Percentiles rank a stretch among this genome's conserved stretches.
Conservation (phyloP, 192 early-diverging fungal species). For the Backusella morwellensis region DNA sequence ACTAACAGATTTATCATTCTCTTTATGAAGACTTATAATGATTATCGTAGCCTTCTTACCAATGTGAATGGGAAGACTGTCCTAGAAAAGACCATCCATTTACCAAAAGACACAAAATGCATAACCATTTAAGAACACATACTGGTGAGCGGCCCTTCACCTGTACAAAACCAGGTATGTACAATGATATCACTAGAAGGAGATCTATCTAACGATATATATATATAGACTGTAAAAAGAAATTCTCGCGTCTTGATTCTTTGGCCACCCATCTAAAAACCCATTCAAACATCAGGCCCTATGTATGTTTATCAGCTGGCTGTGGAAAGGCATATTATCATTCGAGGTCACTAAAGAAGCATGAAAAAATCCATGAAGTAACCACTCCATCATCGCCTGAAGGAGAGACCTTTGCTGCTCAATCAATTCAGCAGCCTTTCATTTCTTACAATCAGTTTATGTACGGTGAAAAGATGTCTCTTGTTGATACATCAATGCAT, state of each 20-base stretch:
- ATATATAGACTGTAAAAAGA: constrained; percentile 58
- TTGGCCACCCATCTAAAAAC: constrained; percentile 67
- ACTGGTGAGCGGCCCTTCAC: constrained; percentile 75
- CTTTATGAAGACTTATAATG: neutral
- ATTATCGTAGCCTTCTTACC: constrained; percentile 42
- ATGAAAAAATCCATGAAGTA: constrained; percentile 51
- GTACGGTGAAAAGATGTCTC: neutral
- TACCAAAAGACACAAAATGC: constrained; percentile 68
- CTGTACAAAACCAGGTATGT: constrained; percentile 47
- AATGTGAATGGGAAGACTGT: constrained; percentile 49
- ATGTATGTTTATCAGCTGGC: constrained; percentile 43
- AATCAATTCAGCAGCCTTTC: neutral
- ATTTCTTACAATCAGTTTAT: neutral
- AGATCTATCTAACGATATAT: neutral
- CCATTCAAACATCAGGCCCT: constrained; percentile 55
- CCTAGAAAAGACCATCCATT: constrained; percentile 58
- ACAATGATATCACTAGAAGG: neutral
- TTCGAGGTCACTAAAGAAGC: constrained; percentile 59
- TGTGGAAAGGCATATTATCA: constrained; percentile 65
- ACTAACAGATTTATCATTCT: neutral
- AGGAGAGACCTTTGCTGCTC: neutral
- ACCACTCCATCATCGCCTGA: neutral
- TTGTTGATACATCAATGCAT: neutral
- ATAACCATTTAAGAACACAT: constrained; percentile 72
- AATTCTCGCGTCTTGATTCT: constrained; percentile 75